Percentiles rank a stretch among this genome's conserved stretches.
Evolutionary conservation across 2,329 filamentous ascomycete species (phyloP).

Genomic region (Atkinsonella texensis): DNA sequence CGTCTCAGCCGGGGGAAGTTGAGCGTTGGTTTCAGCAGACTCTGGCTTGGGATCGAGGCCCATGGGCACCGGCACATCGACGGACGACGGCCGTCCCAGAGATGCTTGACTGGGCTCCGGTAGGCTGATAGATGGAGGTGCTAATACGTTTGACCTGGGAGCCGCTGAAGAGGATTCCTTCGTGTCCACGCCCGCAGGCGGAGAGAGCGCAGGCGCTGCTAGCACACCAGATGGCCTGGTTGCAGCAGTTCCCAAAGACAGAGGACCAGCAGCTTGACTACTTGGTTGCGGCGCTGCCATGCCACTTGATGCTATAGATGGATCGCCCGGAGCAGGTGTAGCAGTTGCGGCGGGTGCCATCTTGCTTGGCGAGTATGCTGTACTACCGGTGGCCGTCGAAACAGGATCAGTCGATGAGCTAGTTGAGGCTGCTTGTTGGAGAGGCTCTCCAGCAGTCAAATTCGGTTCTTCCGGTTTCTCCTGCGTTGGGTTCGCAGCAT

Average conservation of each 20-base stretch:
- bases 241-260: conserved; percentile 14
- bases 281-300: conserved; percentile 11
- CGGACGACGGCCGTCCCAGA: not conserved
- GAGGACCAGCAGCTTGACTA: conserved; percentile 3
- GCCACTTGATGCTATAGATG: conserved; percentile 8
- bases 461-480: not conserved
- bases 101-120: not conserved
- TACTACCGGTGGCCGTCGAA: not conserved
- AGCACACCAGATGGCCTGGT: conserved; percentile 22
- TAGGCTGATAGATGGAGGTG: conserved; percentile 20
- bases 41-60: not conserved
- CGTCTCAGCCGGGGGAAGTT: conserved; percentile 6
- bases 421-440: not conserved
- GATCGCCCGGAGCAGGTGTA: conserved; percentile 10
- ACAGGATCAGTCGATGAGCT: not conserved
- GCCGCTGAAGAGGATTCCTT: conserved; percentile 15
- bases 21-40: conserved; percentile 3
- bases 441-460: not conserved
- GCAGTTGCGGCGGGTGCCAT: conserved; percentile 5
- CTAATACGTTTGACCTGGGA: conserved; percentile 32
- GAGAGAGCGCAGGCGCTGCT: conserved; percentile 25
- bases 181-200: conserved; percentile 20
- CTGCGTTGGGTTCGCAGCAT: not conserved
- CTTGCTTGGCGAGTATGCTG: not conserved
- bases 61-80: not conserved